Conservation (phyloP, 2,329 filamentous ascomycete genomes). For the Pseudogymnoascus sp. region DNA sequence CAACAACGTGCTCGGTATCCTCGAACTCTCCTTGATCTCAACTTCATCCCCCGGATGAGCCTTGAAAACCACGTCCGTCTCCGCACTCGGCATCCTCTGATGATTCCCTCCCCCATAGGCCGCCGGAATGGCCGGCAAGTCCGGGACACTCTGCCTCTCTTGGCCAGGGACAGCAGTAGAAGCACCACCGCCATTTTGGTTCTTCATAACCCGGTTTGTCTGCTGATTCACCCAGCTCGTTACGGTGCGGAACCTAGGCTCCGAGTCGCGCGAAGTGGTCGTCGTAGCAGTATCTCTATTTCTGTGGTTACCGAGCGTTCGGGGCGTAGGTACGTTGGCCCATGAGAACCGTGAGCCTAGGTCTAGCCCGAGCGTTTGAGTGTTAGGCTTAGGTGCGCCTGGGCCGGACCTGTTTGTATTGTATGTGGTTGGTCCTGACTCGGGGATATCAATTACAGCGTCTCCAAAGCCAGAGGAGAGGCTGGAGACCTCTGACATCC, state of each 20-base stretch:
- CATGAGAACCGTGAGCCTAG: constrained; percentile 24
- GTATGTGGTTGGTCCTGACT: constrained; percentile 15
- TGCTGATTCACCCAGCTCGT: constrained; percentile 60
- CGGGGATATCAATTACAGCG: constrained; percentile 45
- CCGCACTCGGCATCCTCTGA: constrained; percentile 22
- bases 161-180: constrained; percentile 12
- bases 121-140: constrained; percentile 17
- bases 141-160: constrained; percentile 24
- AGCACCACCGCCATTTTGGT: constrained; percentile 33
- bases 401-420: constrained; percentile 7
- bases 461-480: constrained; percentile 58
- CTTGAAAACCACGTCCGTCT: constrained; percentile 21
- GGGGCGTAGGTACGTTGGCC: constrained; percentile 15
- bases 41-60: constrained; percentile 27
- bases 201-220: constrained; percentile 40
- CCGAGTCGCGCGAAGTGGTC: constrained; percentile 23
- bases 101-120: constrained; percentile 13
- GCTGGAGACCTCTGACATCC: constrained; percentile 41
- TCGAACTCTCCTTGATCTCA: constrained; percentile 18
- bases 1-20: constrained; percentile 25
- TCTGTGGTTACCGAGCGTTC: constrained; percentile 10
- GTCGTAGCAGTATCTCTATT: constrained; percentile 27
- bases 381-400: background rate
- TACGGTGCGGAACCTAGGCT: constrained; percentile 48
- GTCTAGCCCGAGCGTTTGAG: background rate